A percentile compares a stretch with the other conserved stretches of the same genome.
Conservation (phyloP, 805 yeast genomes). For the Lipomyces kockii region DNA sequence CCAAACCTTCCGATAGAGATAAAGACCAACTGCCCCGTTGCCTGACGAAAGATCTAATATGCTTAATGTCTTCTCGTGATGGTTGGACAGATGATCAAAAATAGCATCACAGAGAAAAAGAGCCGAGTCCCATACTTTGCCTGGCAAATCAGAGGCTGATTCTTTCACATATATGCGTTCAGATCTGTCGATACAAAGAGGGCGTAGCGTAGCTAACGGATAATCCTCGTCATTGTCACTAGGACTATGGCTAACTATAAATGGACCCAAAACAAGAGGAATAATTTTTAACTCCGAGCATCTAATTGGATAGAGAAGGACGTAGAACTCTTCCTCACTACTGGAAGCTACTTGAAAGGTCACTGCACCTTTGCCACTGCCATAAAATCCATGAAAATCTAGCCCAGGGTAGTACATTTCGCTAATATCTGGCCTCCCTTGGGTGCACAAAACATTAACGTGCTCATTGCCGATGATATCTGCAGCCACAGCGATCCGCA, state of each 20-base stretch:
- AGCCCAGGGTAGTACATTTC: slow-evolving; percentile 24
- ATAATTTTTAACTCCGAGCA: slow-evolving; percentile 8
- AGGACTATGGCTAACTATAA: background rate
- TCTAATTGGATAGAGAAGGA: background rate
- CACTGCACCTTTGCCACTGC: slow-evolving; percentile 24
- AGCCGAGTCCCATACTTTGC: slow-evolving; percentile 37
- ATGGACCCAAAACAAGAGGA: slow-evolving; percentile 31
- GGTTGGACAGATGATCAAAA: background rate
- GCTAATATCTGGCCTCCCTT: background rate
- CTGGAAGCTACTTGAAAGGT: background rate
- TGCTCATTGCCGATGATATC: background rate
- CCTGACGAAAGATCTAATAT: slow-evolving; percentile 33
- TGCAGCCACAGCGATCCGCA: slow-evolving; percentile 4
- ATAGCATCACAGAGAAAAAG: slow-evolving; percentile 21
- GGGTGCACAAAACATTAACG: background rate
- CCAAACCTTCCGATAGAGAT: background rate
- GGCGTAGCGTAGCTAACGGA: slow-evolving; percentile 14
- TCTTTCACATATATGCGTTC: slow-evolving; percentile 20
- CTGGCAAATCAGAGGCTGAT: slow-evolving; percentile 31
- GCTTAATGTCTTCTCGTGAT: background rate
- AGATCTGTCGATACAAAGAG: slow-evolving; percentile 4
- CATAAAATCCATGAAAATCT: slow-evolving; percentile 21
- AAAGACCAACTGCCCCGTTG: slow-evolving; percentile 33
- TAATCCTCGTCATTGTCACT: background rate
- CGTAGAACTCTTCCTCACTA: slow-evolving; percentile 10